phyloP scores from a whole-genome alignment of 129 eudicot species.

The Lonicera japonica region DNA sequence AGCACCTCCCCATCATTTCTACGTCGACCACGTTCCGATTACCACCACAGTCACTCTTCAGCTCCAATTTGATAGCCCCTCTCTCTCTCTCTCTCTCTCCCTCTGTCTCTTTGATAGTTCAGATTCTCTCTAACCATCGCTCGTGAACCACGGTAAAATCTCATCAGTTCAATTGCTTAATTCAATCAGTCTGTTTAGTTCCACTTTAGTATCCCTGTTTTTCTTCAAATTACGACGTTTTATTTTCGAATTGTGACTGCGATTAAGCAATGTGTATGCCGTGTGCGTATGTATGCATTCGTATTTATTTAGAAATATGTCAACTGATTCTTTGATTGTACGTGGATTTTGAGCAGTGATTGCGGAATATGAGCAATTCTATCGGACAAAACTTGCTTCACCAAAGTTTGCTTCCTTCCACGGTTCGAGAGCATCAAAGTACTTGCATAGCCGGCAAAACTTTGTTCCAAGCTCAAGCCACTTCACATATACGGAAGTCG shows the following conservation, averaged over 20 bases:
- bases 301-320: background rate
- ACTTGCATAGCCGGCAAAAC: slow-evolving; percentile 29
- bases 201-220: background rate
- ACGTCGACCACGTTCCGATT: slow-evolving; percentile 4
- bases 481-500: slow-evolving; percentile 39
- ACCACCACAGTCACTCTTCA: too few relatives aligned
- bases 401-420: slow-evolving; percentile 37
- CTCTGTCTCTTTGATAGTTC: background rate
- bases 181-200: slow-evolving; percentile 1
- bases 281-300: too few relatives aligned
- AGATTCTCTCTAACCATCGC: slow-evolving; percentile 7
- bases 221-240: too few relatives aligned
- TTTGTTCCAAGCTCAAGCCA: slow-evolving; percentile 39
- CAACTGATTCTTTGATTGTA: background rate
- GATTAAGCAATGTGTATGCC: too few relatives aligned
- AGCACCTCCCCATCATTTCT: background rate
- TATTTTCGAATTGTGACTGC: too few relatives aligned
- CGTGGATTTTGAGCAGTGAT: slow-evolving; percentile 14
- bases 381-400: slow-evolving; percentile 52
- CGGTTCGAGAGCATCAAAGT: slow-evolving; percentile 52
- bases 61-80: background rate
- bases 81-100: background rate
- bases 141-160: slow-evolving; percentile 17
- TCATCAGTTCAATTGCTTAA: slow-evolving; percentile 1
- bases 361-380: slow-evolving; percentile 59